Base-by-base conservation (phyloP, 2,329 filamentous ascomycete genomes). In the Penicillium hordei region DNA sequence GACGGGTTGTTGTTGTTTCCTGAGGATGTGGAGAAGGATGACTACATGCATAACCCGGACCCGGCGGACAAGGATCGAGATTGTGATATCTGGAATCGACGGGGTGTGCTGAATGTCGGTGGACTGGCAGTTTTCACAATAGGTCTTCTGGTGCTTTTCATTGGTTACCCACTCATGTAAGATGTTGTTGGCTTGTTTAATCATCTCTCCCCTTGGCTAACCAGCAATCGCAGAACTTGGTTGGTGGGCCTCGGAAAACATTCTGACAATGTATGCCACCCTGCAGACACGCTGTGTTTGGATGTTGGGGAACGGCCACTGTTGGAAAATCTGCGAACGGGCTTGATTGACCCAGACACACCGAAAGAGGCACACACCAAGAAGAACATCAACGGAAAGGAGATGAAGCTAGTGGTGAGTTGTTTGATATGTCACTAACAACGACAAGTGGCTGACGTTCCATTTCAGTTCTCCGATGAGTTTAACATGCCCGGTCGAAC, bases 1-100 rank as follows among this genome's bases (percentile, higher is more conserved):
- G 83, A 86, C 15, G 86, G 86, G 6, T 74, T 90, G 52, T 70
- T 90, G 40, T 75, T 90, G 21, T 90, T 87, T 65, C 88, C 87
- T 0, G 86, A 89, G 70, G 87, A 90, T 68, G 84, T 89, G 23
- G 88, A 90, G 70, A 89, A 89, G 66, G 88, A 90, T 68, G 88
- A 90, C 68, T 87, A 84, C 62, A 68, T 90, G 60, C 88, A 90
- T 69, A 89, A 89, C 65, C 88, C 88, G 0, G 86, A 88, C 66
- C 84, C 86, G 1, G 81, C 82, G 52, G 86, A 89, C 46, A 81
- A 86, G 40, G 75, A 81, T 50, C 79, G 82, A 45, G 83, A 87
- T 62, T 87, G 86, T 65, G 83, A 89, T 67, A 78, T 90, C 40
- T 89, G 84, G 70, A 87, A 83, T 39, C 83, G 77, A 61, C 78